Base-by-base conservation (phyloP, 176 grass and related monocot genomes). In the Poa pratensis region DNA sequence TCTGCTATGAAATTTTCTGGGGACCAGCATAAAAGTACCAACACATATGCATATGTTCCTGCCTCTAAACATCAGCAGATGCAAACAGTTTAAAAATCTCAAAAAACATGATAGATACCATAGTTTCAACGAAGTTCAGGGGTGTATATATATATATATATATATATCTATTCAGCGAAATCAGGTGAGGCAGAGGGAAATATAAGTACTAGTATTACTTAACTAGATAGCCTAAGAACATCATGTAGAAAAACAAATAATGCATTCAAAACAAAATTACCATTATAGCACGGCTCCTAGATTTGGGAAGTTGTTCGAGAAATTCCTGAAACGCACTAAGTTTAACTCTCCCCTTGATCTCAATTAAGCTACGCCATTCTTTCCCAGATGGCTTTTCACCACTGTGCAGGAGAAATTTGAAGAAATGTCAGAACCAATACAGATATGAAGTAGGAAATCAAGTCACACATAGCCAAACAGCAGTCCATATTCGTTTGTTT, bases 261-360 rank as follows among this genome's bases (percentile, higher is more conserved):
- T 15, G 17, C n/a, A 81, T 57, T 27, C 6, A 34, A 75, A 81
- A 43, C 18, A 89, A 58, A 75, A 89, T 82, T 96, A 99, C 96
- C 96, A 99, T 99, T 77, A 99, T 87, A 66, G 91, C 93, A 81
- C 96, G 93, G 71, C 91, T 94, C 83, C 90, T 86, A 84, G 96
- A 99, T 86, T 91, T 84, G 67, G 96, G 93, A 84, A 99, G 91
- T 24, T 96, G 91, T 86, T 96, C 90, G 0, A 99, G 81, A 73
- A 99, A 99, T 26, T 92, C 91, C 69, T 99, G 93, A 96, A 99
- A 99, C 65, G 91, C 93, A 73, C 86, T 87, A 76, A 99, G 86
- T 69, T 94, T 93, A 62, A 99, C 96, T 92, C 96, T 95, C 81
- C 96, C 96, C 70, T 99, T 99, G 82, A 99, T 99, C 84, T 99